phyloP scores from a whole-genome alignment of 129 eudicot species.

The Helichrysum umbraculigerum region DNA sequence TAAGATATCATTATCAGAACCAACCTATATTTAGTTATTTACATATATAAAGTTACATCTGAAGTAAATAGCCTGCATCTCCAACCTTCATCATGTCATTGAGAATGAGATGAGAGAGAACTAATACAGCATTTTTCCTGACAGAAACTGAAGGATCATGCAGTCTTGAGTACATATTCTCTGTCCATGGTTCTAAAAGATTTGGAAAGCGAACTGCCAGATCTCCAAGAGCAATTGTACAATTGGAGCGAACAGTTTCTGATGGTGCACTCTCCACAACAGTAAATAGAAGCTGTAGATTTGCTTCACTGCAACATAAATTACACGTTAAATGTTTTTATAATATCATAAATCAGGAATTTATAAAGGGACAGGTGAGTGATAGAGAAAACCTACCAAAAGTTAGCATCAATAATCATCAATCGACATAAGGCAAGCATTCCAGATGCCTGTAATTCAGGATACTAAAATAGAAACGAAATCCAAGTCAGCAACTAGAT shows the following conservation, averaged over 20 bases:
- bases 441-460: constrained; percentile 93
- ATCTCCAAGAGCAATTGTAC: constrained; percentile 97
- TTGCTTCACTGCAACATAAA: constrained; percentile 64
- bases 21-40: background rate
- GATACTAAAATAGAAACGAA: constrained; percentile 52
- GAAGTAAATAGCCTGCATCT: constrained; percentile 22
- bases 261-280: constrained; percentile 95
- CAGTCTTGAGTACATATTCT: constrained; percentile 82
- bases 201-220: constrained; percentile 96
- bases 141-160: constrained; percentile 84
- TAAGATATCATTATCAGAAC: constrained; percentile 19
- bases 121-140: constrained; percentile 93
- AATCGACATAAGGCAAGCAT: constrained; percentile 94
- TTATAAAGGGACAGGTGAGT: background rate
- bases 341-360: background rate
- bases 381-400: constrained; percentile 55
- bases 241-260: constrained; percentile 92
- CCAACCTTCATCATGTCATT: constrained; percentile 99
- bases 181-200: constrained; percentile 97
- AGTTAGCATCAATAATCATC: constrained; percentile 89
- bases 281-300: constrained; percentile 92
- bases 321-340: constrained; percentile 2
- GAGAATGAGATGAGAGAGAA: constrained; percentile 94
- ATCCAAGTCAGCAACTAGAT: constrained; percentile 41
- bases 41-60: background rate